phyloP scores from a whole-genome alignment of 768 basidiomycete genomes.

The Mycena vulgaris region DNA sequence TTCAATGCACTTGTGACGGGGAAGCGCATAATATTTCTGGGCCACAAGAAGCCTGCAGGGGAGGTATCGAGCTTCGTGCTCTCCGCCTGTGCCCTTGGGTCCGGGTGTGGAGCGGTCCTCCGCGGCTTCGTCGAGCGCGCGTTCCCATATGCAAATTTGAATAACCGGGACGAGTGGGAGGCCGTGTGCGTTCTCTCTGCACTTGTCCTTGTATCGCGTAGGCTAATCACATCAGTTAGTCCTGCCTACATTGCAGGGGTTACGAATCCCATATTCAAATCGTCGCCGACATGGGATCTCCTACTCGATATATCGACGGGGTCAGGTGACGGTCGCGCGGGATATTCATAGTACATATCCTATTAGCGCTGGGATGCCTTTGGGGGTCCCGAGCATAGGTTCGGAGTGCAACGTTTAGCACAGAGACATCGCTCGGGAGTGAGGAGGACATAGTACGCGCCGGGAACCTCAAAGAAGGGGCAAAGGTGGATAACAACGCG shows the following conservation, averaged over 20 bases:
- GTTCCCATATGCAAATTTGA: conserved; percentile 96
- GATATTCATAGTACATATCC: conserved; percentile 80
- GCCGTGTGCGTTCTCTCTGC: conserved; percentile 72
- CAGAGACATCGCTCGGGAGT: conserved; percentile 72
- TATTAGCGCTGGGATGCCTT: conserved; percentile 55
- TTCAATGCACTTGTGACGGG: conserved; percentile 96
- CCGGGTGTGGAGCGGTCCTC: conserved; percentile 88
- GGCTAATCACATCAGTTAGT: conserved; percentile 54
- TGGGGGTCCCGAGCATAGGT: conserved; percentile 61
- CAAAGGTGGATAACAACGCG: conserved; percentile 70
- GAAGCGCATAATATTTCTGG: conserved; percentile 96
- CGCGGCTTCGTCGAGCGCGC: conserved; percentile 92
- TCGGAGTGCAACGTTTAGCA: conserved; percentile 75
- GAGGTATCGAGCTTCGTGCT: conserved; percentile 94
- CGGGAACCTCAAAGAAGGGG: conserved; percentile 65
- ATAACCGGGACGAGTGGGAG: conserved; percentile 91
- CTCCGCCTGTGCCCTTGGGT: conserved; percentile 93
- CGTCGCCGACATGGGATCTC: conserved; percentile 91
- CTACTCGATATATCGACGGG: conserved; percentile 93
- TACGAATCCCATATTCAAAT: conserved; percentile 96
- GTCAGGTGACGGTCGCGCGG: conserved; percentile 88
- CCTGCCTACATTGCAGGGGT: conserved; percentile 97
- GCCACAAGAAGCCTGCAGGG: conserved; percentile 90
- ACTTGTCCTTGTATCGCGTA: background rate
- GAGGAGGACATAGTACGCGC: conserved; percentile 82